phyloP scores from a whole-genome alignment of 495 filamentous ascomycete genomes.

The Aspergillus coremiiformis region DNA sequence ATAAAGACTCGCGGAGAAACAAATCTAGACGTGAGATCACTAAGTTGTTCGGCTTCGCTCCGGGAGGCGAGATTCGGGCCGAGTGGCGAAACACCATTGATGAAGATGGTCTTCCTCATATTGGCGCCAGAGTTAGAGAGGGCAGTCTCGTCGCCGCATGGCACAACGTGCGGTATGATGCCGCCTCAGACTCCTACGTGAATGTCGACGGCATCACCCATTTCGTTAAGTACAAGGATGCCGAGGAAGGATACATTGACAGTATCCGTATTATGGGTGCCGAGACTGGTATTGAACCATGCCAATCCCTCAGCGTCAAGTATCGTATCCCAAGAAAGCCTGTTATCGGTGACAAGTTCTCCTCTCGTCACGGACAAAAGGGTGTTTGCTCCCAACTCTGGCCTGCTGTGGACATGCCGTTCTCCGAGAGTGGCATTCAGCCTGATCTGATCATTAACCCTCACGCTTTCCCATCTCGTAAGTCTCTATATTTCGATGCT shows the following conservation, averaged over 20 bases:
- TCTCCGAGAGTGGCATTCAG: constrained; percentile 93
- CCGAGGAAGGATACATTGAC: constrained; percentile 79
- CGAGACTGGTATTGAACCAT: constrained; percentile 71
- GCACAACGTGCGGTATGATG: constrained; percentile 78
- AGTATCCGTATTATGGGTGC: constrained; percentile 84
- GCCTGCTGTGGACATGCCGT: constrained; percentile 92
- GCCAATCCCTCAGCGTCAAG: constrained; percentile 82
- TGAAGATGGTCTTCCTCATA: constrained; percentile 73
- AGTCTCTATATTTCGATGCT: constrained; percentile 13
- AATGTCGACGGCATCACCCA: constrained; percentile 76
- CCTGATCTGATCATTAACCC: constrained; percentile 98
- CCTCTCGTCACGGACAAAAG: constrained; percentile 52
- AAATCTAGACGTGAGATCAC: constrained; percentile 49
- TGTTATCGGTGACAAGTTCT: constrained; percentile 72
- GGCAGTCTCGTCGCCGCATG: constrained; percentile 82
- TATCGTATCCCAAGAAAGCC: constrained; percentile 84
- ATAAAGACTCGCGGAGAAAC: constrained; percentile 53
- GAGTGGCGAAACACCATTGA: constrained; percentile 64
- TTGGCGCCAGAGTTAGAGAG: constrained; percentile 67
- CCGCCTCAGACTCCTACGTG: constrained; percentile 47
- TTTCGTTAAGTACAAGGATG: constrained; percentile 85
- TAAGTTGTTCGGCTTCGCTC: constrained; percentile 82
- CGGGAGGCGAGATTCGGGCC: constrained; percentile 56
- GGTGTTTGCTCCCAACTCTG: constrained; percentile 91
- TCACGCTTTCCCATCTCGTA: constrained; percentile 97